Conservation (phyloP, 2,329 filamentous ascomycete species). For the Neofusicoccum parvum region DNA sequence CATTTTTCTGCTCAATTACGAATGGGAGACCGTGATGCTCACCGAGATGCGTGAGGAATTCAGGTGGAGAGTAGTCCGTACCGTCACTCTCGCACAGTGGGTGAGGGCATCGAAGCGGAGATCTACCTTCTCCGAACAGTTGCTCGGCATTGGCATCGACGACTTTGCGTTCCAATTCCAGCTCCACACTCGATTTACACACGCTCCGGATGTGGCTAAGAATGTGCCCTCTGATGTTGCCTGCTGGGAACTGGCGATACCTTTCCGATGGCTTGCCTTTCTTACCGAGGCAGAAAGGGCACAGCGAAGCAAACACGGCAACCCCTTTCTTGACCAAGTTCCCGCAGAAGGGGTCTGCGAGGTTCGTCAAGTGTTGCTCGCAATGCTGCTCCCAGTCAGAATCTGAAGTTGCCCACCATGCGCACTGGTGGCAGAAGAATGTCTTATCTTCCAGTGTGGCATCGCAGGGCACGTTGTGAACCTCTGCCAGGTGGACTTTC, state of each 20-base stretch:
- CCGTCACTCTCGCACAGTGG: no score
- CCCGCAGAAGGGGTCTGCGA: background rate
- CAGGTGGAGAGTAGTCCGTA: no score
- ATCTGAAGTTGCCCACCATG: background rate
- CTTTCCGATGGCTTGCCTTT: background rate
- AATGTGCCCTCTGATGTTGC: no score
- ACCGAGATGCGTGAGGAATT: no score
- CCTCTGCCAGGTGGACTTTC: background rate
- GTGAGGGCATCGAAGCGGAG: no score
- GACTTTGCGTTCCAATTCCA: no score
- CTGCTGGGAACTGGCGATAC: background rate
- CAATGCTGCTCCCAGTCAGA: background rate
- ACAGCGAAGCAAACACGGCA: background rate
- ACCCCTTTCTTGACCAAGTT: background rate
- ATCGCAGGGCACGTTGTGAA: background rate
- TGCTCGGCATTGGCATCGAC: no score
- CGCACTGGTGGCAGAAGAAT: slow-evolving; percentile 5
- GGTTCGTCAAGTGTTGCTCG: background rate
- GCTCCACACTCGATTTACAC: no score
- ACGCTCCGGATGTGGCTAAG: no score
- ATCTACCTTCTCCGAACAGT: no score
- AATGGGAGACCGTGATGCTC: no score
- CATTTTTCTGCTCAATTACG: no score
- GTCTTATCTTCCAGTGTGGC: background rate
- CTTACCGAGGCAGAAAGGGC: background rate